A percentile compares a stretch with the other conserved stretches of the same genome.
phyloP scores from a whole-genome alignment of 176 grass and related monocot species.

The Typha latifolia region DNA sequence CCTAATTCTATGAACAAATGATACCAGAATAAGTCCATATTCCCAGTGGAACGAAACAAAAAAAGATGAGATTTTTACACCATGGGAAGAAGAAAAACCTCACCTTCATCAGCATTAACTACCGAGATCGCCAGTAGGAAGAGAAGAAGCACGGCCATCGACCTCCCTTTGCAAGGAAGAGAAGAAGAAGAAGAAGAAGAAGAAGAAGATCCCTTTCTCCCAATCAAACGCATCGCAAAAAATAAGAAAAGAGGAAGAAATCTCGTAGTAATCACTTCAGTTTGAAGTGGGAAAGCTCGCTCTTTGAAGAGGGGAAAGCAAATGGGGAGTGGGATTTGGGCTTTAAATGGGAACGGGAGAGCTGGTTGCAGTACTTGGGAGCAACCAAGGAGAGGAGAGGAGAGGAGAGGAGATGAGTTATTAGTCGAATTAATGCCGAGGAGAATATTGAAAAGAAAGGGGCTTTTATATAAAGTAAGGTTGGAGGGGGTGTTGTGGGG shows the following conservation, averaged over 20 bases:
- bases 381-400: conserved; percentile 6
- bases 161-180: neutral
- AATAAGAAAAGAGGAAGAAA: neutral
- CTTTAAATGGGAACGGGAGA: conserved; percentile 3
- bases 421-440: conserved; percentile 15
- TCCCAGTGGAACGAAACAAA: neutral
- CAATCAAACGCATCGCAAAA: neutral
- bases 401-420: conserved; percentile 12
- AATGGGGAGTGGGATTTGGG: conserved; percentile 5
- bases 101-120: conserved; percentile 3
- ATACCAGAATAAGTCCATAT: neutral
- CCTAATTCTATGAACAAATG: neutral
- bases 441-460: conserved; percentile 25
- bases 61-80: neutral
- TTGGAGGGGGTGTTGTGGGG: neutral
- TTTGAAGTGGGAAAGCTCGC: neutral
- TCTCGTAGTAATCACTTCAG: no score
- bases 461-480: conserved; percentile 27
- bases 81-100: neutral
- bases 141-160: neutral
- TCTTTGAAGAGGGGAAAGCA: conserved; percentile 18
- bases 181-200: neutral
- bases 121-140: conserved; percentile 3
- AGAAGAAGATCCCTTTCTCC: neutral
- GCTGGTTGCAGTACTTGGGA: neutral